Evolutionary conservation across 2,329 filamentous ascomycete species (phyloP).

Genomic region (Trichophyton rubrum): DNA sequence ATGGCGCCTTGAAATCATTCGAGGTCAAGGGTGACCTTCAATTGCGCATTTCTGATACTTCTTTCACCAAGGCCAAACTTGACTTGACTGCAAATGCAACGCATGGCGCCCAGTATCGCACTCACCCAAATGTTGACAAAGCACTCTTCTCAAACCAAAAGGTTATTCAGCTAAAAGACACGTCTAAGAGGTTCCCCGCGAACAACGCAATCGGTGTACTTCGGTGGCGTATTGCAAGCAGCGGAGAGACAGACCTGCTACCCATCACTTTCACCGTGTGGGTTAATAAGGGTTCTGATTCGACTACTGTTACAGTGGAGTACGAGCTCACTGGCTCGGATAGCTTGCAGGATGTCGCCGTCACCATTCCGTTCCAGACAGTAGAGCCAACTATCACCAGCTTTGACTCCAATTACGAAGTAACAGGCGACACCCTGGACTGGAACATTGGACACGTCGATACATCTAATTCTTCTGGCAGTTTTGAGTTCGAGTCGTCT

Average conservation of each 20-base stretch:
- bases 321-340: conserved; percentile 83
- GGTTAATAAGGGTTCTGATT: conserved; percentile 78
- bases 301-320: conserved; percentile 83
- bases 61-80: conserved; percentile 84
- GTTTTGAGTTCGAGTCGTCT: conserved; percentile 90
- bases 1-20: conserved; percentile 75
- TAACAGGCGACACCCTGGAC: conserved; percentile 81
- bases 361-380: conserved; percentile 74
- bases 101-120: conserved; percentile 80
- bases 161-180: conserved; percentile 80
- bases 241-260: conserved; percentile 67
- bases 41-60: conserved; percentile 75
- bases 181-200: conserved; percentile 75
- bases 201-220: conserved; percentile 90
- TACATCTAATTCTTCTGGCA: conserved; percentile 67
- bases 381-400: conserved; percentile 81
- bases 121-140: conserved; percentile 93
- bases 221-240: conserved; percentile 70
- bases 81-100: conserved; percentile 62
- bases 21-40: conserved; percentile 86
- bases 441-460: conserved; percentile 86
- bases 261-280: conserved; percentile 96
- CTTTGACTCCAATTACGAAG: conserved; percentile 89
- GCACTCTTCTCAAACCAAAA: conserved; percentile 70
- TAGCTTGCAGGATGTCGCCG: conserved; percentile 66